These are phyloP conservation scores for Russula emetica DNA, from an alignment of 768 basidiomycete species.

Conservation along the genomic window DNA sequence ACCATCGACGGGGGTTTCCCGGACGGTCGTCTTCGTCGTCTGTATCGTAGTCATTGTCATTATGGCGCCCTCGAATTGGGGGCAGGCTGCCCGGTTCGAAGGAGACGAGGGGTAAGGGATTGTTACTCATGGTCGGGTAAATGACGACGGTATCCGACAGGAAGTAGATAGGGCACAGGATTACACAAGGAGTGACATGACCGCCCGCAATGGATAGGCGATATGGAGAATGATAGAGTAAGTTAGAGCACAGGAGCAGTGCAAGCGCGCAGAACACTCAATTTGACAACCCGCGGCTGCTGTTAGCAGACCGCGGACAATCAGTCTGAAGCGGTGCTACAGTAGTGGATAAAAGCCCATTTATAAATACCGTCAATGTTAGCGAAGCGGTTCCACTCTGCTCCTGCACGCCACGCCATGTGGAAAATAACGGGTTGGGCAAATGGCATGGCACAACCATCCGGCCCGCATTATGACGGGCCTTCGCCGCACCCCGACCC, in stretches of 20 bases:
- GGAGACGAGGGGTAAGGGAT: constrained; percentile 11
- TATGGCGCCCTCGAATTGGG: not conserved
- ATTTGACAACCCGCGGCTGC: not conserved
- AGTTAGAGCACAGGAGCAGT: not conserved
- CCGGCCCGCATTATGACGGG: not conserved
- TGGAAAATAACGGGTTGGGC: no score
- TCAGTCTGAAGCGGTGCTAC: not conserved
- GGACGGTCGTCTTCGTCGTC: constrained; percentile 9
- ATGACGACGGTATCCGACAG: not conserved
- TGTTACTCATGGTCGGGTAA: not conserved
- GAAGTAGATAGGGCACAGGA: not conserved
- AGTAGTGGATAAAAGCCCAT: not conserved
- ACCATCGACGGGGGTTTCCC: constrained; percentile 23
- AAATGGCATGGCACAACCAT: no score
- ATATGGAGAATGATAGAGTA: not conserved
- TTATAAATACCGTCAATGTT: not conserved
- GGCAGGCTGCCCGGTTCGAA: constrained; percentile 17
- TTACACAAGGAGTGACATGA: constrained; percentile 7
- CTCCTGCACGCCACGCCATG: no score
- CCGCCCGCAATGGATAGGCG: not conserved
- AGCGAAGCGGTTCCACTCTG: no score
- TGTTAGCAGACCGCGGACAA: not conserved
- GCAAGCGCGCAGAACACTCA: not conserved
- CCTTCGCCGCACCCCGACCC: not conserved
- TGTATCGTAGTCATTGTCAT: constrained; percentile 11